phyloP scores from a whole-genome alignment of 164 flowering plant genomes.

The Macadamia integrifolia region DNA sequence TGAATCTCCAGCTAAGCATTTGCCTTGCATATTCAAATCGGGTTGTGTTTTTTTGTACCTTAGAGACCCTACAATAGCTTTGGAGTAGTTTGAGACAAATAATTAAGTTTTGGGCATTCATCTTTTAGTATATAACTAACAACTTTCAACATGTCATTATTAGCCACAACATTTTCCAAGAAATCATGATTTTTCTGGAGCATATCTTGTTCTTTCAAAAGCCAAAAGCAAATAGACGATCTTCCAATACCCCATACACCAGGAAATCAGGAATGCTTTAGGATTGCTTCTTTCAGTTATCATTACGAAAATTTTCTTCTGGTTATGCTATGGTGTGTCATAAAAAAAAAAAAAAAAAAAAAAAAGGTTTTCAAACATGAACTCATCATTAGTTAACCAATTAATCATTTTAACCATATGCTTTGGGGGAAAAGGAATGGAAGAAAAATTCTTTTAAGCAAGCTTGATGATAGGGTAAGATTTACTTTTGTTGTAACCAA shows the following conservation, averaged over 20 bases:
- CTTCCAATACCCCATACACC: conserved; percentile 1
- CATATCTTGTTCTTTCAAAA: not conserved
- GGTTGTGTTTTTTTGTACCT: not conserved
- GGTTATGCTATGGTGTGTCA: too few relatives aligned
- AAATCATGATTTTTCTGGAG: not conserved
- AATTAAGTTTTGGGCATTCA: not conserved
- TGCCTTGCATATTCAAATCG: not conserved
- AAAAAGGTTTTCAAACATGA: too few relatives aligned
- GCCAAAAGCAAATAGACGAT: not conserved
- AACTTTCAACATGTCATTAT: not conserved
- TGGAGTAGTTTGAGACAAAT: not conserved
- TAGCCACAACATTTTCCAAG: not conserved
- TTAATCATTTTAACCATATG: too few relatives aligned
- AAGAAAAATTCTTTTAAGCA: too few relatives aligned
- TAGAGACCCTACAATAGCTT: not conserved
- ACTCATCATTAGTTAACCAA: too few relatives aligned
- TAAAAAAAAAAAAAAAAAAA: too few relatives aligned
- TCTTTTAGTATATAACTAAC: too few relatives aligned
- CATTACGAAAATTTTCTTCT: too few relatives aligned
- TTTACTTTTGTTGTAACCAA: too few relatives aligned
- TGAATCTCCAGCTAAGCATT: not conserved
- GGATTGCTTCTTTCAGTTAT: not conserved
- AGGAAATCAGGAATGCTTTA: not conserved
- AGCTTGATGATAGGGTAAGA: too few relatives aligned
- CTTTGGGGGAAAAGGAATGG: too few relatives aligned